Evolutionary conservation across 139 green algal species (phyloP), one percentile per base, ranked within the genome.

Genomic region (Micromonas pusilla): DNA sequence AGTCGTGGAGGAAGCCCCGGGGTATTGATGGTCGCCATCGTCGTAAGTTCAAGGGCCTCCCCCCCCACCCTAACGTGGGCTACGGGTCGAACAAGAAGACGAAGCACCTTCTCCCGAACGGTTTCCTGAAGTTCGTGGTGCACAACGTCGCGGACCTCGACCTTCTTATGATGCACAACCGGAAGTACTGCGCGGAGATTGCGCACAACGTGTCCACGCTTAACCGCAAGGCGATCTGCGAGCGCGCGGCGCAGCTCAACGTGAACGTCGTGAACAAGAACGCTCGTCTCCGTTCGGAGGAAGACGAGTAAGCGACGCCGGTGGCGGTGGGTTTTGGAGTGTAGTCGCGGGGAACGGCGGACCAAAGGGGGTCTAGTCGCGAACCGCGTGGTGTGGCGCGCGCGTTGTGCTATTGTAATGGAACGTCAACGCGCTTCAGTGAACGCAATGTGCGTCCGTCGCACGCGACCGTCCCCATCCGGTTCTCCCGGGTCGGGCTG

Each of bases 101-200:
- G 60, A 82, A 84, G 72, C 94, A 99, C 85, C 53, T 90, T 60
- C 88, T 98, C 70, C 91, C 91, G 76, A 95, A 88, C 80, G 94
- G 91, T 73, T 96, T 96, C 89, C 83, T 87, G 81, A 96, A 96
- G 87, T 94, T 96, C 73, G 76, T 93, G 2, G 92, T 99, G 37
- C 73, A 82, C 86, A 99, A 98, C 81, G 90, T 96, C 16, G 87
- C 85, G 76, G 94, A 99, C 73, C 89, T 99, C 45, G 94, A 99
- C 86, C 85, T 99, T 78, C 88, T 99, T 37, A 81, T 99, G 83
- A 97, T 99, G 94, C 94, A 98, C 91, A 99, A 98, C 94, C 88
- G 84, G 77, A 92, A 85, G 77, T 97, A 92, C 83, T 89, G 84
- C 64, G 93, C 84, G 53, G 93, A 97, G 89, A 90, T 98, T 72